Percentiles rank a stretch among this genome's conserved stretches.
Evolutionary conservation across 129 eudicot species (phyloP).

Genomic region (Pulicaria dysenterica): DNA sequence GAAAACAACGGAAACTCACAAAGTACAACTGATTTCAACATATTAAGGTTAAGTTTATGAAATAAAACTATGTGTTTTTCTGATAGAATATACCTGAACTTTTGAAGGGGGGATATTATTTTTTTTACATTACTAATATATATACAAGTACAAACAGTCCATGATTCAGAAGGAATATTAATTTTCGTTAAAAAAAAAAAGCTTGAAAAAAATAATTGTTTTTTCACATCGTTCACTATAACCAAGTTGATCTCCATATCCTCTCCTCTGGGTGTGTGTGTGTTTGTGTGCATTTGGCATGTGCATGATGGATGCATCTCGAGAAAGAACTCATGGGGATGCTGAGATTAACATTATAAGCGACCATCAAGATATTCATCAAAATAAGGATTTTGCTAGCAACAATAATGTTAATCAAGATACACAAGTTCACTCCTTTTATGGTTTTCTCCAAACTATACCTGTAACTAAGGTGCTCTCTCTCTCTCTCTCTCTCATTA

Average conservation of each 20-base stretch:
- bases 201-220: conserved; percentile 1
- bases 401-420: conserved; percentile 10
- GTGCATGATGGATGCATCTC: conserved; percentile 74
- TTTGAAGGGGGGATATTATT: conserved; percentile 24
- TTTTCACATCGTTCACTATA: conserved; percentile 15
- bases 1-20: conserved; percentile 17
- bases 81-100: conserved; percentile 26
- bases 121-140: neutral
- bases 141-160: conserved; percentile 32
- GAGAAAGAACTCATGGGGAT: conserved; percentile 46
- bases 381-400: conserved; percentile 28
- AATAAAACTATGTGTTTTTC: conserved; percentile 3
- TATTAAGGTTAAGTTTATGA: conserved; percentile 38
- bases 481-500: neutral
- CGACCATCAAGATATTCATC: conserved; percentile 32
- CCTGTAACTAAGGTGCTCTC: conserved; percentile 42
- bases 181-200: neutral
- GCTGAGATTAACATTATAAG: conserved; percentile 28
- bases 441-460: conserved; percentile 35
- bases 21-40: conserved; percentile 34
- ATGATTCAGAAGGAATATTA: conserved; percentile 32
- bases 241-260: conserved; percentile 25
- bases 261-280: conserved; percentile 16
- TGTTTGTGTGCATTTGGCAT: conserved; percentile 38
- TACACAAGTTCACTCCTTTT: conserved; percentile 28